Conservation (phyloP, 768 basidiomycete genomes). For the Botryobasidium botryosum region DNA sequence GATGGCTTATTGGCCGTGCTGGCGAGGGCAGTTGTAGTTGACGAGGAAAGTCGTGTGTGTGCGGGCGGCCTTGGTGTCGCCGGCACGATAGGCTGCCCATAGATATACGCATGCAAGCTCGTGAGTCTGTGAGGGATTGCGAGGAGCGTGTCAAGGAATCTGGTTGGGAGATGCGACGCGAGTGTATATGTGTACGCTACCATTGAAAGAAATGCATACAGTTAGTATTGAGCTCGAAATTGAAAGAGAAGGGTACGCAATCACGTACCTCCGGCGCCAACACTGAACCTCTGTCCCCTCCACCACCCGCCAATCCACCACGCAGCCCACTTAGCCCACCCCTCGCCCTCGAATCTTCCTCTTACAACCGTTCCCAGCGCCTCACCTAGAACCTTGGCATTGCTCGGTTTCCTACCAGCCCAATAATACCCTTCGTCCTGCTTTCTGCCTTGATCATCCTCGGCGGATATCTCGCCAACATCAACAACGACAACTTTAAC, state of each 20-base stretch:
- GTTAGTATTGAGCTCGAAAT: slow-evolving; percentile 7
- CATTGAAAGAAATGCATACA: background rate
- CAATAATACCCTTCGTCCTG: background rate
- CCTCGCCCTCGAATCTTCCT: slow-evolving; percentile 29
- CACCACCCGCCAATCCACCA: slow-evolving; percentile 32
- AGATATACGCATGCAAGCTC: too few relatives aligned
- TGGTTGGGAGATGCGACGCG: slow-evolving; percentile 51
- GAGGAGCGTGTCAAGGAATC: slow-evolving; percentile 46
- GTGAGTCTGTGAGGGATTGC: slow-evolving; percentile 22
- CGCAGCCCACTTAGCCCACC: slow-evolving; percentile 8
- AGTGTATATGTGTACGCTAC: slow-evolving; percentile 53
- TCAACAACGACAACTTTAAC: slow-evolving; percentile 57
- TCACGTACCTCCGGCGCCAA: slow-evolving; percentile 64
- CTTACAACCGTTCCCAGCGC: slow-evolving; percentile 43
- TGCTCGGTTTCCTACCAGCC: slow-evolving; percentile 30
- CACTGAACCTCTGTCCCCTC: slow-evolving; percentile 47
- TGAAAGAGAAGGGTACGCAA: background rate
- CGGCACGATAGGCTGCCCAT: too few relatives aligned
- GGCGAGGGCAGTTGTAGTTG: too few relatives aligned
- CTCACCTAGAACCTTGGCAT: slow-evolving; percentile 40
- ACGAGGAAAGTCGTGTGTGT: too few relatives aligned
- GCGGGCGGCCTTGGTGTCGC: too few relatives aligned
- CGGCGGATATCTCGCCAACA: slow-evolving; percentile 31
- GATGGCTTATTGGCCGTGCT: too few relatives aligned
- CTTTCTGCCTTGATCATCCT: background rate